Evolutionary conservation across 495 filamentous ascomycete genomes (phyloP).

Genomic region (Tuber calosporum): DNA sequence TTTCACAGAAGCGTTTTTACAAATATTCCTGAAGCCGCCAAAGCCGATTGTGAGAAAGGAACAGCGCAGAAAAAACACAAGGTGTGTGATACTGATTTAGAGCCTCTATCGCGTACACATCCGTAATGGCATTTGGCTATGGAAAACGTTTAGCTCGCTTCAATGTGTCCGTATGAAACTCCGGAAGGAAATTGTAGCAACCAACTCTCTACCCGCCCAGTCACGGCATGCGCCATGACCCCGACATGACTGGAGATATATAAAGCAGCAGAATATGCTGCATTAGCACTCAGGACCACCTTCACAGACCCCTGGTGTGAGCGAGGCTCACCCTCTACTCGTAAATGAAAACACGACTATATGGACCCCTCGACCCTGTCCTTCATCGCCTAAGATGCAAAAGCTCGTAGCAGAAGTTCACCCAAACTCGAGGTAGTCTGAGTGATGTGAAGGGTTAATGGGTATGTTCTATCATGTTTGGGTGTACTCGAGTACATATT

Average conservation of each 20-base stretch:
- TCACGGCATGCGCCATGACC: conserved; percentile 9
- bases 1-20: conserved; percentile 50
- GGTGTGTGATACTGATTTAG: background rate
- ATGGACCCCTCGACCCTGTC: conserved; percentile 47
- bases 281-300: conserved; percentile 75
- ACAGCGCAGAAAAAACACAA: conserved; percentile 73
- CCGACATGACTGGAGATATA: conserved; percentile 44
- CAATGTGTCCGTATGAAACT: conserved; percentile 80
- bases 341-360: conserved; percentile 46
- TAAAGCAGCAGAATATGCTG: conserved; percentile 76
- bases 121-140: conserved; percentile 4
- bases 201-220: conserved; percentile 58
- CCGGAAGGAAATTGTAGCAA: conserved; percentile 75
- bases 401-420: conserved; percentile 48
- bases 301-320: conserved; percentile 63
- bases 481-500: background rate
- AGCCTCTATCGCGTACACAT: background rate
- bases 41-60: conserved; percentile 75
- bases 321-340: conserved; percentile 45
- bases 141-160: conserved; percentile 70
- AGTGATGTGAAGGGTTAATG: background rate
- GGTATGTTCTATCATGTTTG: background rate
- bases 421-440: background rate
- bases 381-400: conserved; percentile 70
- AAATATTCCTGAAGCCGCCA: conserved; percentile 63